These are phyloP conservation scores for Eragrostis nindensis DNA, from an alignment of 176 grass and related monocot genomes.

Conservation along the genomic window DNA sequence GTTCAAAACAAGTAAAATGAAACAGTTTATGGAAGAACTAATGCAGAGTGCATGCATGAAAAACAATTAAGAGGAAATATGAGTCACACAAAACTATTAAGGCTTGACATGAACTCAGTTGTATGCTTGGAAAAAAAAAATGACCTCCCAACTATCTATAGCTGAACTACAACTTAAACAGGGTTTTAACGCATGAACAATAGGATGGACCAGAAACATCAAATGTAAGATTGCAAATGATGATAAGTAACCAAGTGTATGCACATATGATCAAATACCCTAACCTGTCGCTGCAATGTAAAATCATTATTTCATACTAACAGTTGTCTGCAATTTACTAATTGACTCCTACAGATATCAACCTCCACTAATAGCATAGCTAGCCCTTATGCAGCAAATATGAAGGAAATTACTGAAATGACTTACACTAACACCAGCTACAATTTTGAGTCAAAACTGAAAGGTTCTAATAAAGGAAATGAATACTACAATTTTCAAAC, in stretches of 20 bases:
- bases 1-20: conserved; percentile 20
- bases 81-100: background rate
- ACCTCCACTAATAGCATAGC: too few species aligned
- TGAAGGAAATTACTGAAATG: conserved; percentile 18
- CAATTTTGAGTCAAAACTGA: background rate
- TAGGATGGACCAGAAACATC: background rate
- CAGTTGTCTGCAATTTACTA: background rate
- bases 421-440: background rate
- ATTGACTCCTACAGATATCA: background rate
- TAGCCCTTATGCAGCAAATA: too few species aligned
- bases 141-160: background rate
- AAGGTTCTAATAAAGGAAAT: background rate
- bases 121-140: background rate
- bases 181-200: background rate
- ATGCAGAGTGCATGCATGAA: background rate
- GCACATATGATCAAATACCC: conserved; percentile 13
- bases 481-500: conserved; percentile 31
- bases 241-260: background rate
- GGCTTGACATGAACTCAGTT: background rate
- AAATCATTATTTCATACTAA: background rate
- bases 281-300: background rate
- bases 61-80: conserved; percentile 6
- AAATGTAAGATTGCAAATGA: background rate
- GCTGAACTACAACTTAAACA: background rate
- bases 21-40: background rate